Evolutionary conservation across 148 eudicot genomes (phyloP).

Genomic region (Amaranthus cruentus): DNA sequence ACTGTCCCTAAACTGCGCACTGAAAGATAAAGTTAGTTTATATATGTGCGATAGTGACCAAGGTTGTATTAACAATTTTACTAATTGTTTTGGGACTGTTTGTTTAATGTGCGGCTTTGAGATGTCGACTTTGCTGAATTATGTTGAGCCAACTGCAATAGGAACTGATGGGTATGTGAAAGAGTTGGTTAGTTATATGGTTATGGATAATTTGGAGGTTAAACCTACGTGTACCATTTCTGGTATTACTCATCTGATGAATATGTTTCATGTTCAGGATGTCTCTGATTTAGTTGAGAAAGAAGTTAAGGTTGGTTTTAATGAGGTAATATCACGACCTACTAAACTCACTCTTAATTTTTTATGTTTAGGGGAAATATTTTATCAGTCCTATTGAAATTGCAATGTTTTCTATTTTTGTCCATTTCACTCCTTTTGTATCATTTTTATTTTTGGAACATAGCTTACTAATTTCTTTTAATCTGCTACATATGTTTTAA

Average conservation of each 20-base stretch:
- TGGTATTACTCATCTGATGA: neutral
- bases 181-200: conserved; percentile 17
- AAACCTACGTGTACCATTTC: conserved; percentile 6
- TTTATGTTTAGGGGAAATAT: no score
- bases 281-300: conserved; percentile 7
- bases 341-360: no score
- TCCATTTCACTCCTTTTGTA: no score
- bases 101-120: neutral
- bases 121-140: neutral
- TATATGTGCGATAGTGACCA: neutral
- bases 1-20: conserved; percentile 3
- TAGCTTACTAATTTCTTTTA: no score
- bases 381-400: no score
- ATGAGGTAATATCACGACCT: neutral
- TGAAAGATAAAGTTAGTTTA: no score
- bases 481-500: no score
- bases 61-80: neutral
- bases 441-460: no score
- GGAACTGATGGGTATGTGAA: conserved; percentile 11
- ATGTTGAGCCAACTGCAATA: neutral
- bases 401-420: no score
- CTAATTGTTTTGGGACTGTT: neutral
- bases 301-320: conserved; percentile 22
- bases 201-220: conserved; percentile 22
- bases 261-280: conserved; percentile 13